These are phyloP conservation scores for Hyaloperonospora brassicae DNA, from an alignment of 352 stramenopile genomes.

Conservation along the genomic window DNA sequence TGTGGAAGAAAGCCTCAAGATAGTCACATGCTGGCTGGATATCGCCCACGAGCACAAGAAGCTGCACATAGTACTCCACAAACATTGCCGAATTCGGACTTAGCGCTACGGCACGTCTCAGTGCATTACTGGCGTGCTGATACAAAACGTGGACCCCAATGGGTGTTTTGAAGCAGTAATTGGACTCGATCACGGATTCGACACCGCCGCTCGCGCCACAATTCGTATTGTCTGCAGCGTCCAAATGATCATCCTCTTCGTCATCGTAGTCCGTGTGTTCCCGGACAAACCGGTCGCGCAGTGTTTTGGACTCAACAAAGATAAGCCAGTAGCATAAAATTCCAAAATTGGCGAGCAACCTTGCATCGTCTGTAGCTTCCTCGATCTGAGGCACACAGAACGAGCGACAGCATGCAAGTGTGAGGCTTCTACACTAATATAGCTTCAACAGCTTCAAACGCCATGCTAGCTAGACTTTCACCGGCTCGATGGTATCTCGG, in stretches of 20 bases:
- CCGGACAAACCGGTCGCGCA: constrained; percentile 42
- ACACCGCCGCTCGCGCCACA: constrained; percentile 18
- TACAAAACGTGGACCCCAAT: constrained; percentile 70
- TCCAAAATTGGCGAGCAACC: constrained; percentile 60
- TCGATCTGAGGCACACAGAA: constrained; percentile 15
- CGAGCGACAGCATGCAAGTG: neutral
- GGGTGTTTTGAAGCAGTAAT: constrained; percentile 54
- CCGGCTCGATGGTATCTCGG: constrained; percentile 63
- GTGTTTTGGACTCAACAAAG: constrained; percentile 63
- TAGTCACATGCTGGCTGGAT: constrained; percentile 56
- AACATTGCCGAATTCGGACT: constrained; percentile 51
- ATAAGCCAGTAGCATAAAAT: constrained; percentile 81
- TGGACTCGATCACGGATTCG: constrained; percentile 43
- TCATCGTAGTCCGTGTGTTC: constrained; percentile 25
- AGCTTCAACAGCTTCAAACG: neutral
- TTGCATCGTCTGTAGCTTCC: constrained; percentile 45
- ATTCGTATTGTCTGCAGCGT: constrained; percentile 3
- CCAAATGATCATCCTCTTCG: constrained; percentile 19
- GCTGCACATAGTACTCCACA: constrained; percentile 64
- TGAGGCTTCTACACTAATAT: neutral
- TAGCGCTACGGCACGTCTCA: constrained; percentile 53
- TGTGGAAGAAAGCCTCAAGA: constrained; percentile 63
- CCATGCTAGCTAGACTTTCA: constrained; percentile 14
- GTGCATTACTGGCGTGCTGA: constrained; percentile 45
- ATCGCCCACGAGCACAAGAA: constrained; percentile 56